Base-by-base conservation (phyloP, 2,329 filamentous ascomycete genomes). In the Fusarium aywerte region DNA sequence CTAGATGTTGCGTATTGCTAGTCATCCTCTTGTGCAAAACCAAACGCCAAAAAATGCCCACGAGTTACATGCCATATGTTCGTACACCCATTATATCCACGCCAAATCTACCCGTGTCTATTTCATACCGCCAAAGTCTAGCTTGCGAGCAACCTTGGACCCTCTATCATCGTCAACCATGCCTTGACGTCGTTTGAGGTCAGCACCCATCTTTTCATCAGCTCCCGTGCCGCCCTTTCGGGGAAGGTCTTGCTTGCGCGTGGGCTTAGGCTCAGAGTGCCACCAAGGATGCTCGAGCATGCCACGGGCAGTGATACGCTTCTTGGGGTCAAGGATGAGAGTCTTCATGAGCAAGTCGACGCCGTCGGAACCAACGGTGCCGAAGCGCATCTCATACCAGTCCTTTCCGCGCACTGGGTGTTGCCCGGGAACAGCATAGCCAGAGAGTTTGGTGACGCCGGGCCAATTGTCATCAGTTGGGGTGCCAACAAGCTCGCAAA, bases 391-490 rank as follows among this genome's bases (percentile, higher is more conserved):
- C 75, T 90, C 84, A 82, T 92, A 97, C 74, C 90, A 90, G 56
- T 91, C 89, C 64, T 87, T 86, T 2, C 88, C 87, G 65, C 87
- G 86, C 78, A 92, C 71, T 71, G 87, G 81, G 64, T 88, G 84
- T 56, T 86, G 81, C 7, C 87, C 86, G 2, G 90, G 85, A 2
- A 91, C 86, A n/a, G 93, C 87, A 79, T 96, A 99, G 61, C 90
- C 90, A 15, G 89, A 88, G 12, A 99, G 83, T 66, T 88, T 88
- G 6, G 89, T 89, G 9, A 99, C 94, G 27, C 95, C 95, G 1
- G 96, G 94, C 96, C 96, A 99, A 76, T 93, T 95, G 16, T 96
- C 92, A 76, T 99, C 96, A 6, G 89, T 96, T 0, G 96, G 96
- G 0, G 93, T 96, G 58, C 96, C 96, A 67, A 98, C 89, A 53